Evolutionary conservation across 2,329 filamentous ascomycete species (phyloP).

Genomic region (Colletotrichum coccodes): DNA sequence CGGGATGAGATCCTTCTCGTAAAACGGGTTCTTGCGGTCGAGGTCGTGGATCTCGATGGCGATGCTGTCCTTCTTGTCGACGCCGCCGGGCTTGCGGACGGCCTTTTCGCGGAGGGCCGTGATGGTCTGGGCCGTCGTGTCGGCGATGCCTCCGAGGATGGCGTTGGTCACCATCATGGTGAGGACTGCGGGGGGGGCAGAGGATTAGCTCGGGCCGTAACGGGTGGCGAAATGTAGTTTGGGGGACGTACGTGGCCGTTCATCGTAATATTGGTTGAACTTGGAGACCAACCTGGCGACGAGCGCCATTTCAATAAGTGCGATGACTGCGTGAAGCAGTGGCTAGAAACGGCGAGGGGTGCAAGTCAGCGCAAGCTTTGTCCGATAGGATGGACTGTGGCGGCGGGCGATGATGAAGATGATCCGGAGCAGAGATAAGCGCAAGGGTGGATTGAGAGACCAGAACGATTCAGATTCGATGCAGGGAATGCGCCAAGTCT

Average conservation of each 20-base stretch:
- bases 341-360: conserved; percentile 71
- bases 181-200: conserved; percentile 68
- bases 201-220: not conserved
- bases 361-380: conserved; percentile 15
- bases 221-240: not conserved
- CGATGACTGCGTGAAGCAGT: conserved; percentile 84
- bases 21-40: conserved; percentile 80
- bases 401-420: not conserved
- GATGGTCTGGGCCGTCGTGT: conserved; percentile 94
- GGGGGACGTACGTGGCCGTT: conserved; percentile 76
- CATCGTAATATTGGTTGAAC: conserved; percentile 94
- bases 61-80: conserved; percentile 74
- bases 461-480: conserved; percentile 11
- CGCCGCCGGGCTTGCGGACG: conserved; percentile 68
- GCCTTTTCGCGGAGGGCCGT: conserved; percentile 81
- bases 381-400: too few relatives aligned
- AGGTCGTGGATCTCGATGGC: conserved; percentile 91
- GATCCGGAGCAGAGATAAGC: not conserved
- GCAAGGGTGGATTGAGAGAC: not conserved
- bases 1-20: conserved; percentile 73
- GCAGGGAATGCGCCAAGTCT: conserved; percentile 6
- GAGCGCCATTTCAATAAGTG: conserved; percentile 89
- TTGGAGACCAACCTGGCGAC: conserved; percentile 83
- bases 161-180: conserved; percentile 99
- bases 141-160: conserved; percentile 92